phyloP scores from a whole-genome alignment of 345 rosid genomes.

The Tarenaya hassleriana region DNA sequence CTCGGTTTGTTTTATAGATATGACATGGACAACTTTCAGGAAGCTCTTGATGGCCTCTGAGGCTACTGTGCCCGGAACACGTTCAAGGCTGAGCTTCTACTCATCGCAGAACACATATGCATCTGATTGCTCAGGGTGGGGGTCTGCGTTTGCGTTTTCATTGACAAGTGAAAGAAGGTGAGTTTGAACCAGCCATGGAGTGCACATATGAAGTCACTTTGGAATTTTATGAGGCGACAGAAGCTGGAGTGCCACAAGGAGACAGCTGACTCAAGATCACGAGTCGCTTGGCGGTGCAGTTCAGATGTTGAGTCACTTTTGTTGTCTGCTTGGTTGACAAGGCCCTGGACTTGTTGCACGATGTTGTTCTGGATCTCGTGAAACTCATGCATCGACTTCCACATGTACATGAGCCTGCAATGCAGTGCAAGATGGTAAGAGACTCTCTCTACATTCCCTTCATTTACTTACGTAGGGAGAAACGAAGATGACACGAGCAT shows the following conservation, averaged over 20 bases:
- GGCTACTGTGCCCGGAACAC: conserved; percentile 86
- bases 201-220: conserved; percentile 62
- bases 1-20: conserved; percentile 60
- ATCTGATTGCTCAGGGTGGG: conserved; percentile 36
- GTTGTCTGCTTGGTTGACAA: conserved; percentile 53
- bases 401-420: conserved; percentile 90
- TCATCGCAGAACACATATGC: conserved; percentile 65
- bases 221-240: conserved; percentile 68
- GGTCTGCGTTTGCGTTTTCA: conserved; percentile 34
- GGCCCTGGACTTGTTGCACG: conserved; percentile 90
- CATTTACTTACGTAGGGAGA: no score
- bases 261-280: conserved; percentile 79
- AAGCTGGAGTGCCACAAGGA: conserved; percentile 85
- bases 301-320: conserved; percentile 77
- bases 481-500: no score
- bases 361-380: conserved; percentile 77
- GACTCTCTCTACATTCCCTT: not conserved
- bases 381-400: conserved; percentile 79
- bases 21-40: conserved; percentile 62
- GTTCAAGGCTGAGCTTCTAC: conserved; percentile 85
- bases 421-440: conserved; percentile 3
- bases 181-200: conserved; percentile 94
- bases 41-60: conserved; percentile 97
- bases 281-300: conserved; percentile 77
- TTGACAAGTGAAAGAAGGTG: conserved; percentile 57